Conservation (phyloP, 495 filamentous ascomycete genomes). For the Aspergillus mulundensis region DNA sequence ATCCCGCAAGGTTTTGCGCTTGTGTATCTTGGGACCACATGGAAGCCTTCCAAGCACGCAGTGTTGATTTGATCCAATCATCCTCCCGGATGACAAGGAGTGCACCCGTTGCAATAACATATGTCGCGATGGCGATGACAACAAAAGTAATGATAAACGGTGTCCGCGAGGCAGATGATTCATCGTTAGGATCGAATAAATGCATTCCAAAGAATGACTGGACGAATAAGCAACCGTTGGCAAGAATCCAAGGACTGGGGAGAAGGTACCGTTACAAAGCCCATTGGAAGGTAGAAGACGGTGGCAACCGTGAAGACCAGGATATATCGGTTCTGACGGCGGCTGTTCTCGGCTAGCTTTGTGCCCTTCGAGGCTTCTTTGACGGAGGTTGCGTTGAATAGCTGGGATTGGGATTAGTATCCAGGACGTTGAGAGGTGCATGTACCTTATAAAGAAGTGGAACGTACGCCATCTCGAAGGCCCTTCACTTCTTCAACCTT, state of each 20-base stretch:
- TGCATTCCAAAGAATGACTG: conserved; percentile 3
- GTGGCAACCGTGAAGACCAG: neutral
- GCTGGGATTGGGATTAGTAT: too few relatives aligned
- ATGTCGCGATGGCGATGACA: neutral
- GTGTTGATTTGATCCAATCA: neutral
- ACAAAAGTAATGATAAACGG: neutral
- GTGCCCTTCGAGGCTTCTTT: too few relatives aligned
- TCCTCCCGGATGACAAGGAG: neutral
- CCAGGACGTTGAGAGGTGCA: too few relatives aligned
- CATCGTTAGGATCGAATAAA: neutral
- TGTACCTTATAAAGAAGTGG: too few relatives aligned
- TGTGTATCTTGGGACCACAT: too few relatives aligned
- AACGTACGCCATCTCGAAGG: too few relatives aligned
- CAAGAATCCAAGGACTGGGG: too few relatives aligned
- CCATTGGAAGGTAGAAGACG: neutral
- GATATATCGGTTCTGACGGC: neutral
- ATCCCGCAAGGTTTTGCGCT: too few relatives aligned
- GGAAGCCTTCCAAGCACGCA: neutral
- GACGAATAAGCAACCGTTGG: neutral
- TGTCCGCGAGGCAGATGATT: neutral
- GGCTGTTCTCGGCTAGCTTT: too few relatives aligned
- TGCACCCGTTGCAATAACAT: neutral
- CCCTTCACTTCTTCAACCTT: too few relatives aligned
- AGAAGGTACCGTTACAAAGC: neutral
- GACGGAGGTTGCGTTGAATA: too few relatives aligned